Conservation (phyloP, 148 eudicot species). For the Cornus kousa region DNA sequence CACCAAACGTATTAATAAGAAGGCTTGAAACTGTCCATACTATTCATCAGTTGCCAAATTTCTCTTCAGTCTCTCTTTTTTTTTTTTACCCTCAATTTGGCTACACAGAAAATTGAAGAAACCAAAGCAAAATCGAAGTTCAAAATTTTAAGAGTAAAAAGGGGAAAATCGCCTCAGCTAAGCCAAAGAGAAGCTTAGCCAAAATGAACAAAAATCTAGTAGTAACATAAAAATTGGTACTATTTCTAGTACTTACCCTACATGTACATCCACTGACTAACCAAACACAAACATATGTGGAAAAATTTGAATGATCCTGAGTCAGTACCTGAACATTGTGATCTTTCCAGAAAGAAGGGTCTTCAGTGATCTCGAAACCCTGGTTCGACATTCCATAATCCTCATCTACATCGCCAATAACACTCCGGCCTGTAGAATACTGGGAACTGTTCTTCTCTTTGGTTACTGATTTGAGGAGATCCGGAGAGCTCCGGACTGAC, state of each 20-base stretch:
- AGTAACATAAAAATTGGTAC: background rate
- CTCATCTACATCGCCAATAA: conserved; percentile 17
- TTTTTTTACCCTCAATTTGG: too few species aligned
- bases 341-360: conserved; percentile 91
- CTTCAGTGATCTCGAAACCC: conserved; percentile 71
- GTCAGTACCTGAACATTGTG: conserved; percentile 85
- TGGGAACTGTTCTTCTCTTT: conserved; percentile 35
- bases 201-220: background rate
- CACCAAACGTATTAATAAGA: background rate
- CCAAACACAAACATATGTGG: background rate
- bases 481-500: conserved; percentile 54
- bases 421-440: conserved; percentile 45
- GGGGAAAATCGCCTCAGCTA: too few species aligned
- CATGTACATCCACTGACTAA: background rate
- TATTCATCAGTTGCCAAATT: background rate
- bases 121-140: background rate
- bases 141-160: too few species aligned
- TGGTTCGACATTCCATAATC: conserved; percentile 30
- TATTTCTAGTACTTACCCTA: too few species aligned
- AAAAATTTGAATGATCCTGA: background rate
- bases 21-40: background rate
- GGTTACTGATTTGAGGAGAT: conserved; percentile 49
- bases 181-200: background rate
- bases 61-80: background rate
- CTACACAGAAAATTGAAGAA: background rate